Base-by-base conservation (phyloP, 495 filamentous ascomycete species). In the Daldinia grandis region DNA sequence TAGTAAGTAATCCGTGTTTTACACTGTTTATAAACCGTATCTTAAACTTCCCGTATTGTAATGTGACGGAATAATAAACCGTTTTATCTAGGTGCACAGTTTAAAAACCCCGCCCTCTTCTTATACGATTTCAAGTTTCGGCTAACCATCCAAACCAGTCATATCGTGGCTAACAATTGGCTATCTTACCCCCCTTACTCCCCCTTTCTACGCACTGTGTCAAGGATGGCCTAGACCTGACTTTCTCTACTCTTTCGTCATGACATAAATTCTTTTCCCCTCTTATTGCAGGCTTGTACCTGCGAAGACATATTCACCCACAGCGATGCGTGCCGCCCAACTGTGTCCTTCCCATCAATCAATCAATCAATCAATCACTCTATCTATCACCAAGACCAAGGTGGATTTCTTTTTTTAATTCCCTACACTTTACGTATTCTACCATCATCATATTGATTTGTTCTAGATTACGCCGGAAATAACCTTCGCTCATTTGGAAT, bases 281-380 rank as follows among this genome's bases (percentile, higher is more conserved):
- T 69, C 70, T 69, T 69, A 69, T 69, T 69, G 19, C 54, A 62
- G 47, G 64, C 56, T 72, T 72, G 61, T 73, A 73, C 70, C 65
- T 68, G 19, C 33, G 33, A 64, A 64, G 30, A 58, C 31, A 66
- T 55, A 68, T 64, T 55, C 33, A 65, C 53, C 55, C 35, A 64
- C 55, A 64, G 42, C 66, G 62, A 58, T 66, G 60, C 56, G 42
- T 35, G 30, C 33, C 35, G 31, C 15, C 35, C 24, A 31, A 60
- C 30, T 35, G 38, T 58, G 51, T 62, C 71, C 40, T 69, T 63
- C 31, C 35, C 37, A 30, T 53, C 44, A 44, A 44, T 53, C 19
- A 56, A 7, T 27, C 66, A 44, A 59, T 33, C 38, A 51, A 54
- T 19, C 33, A 61, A 44, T 53, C 19, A 56, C n/a, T 27, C 66